These are phyloP conservation scores for Hypoxylon trugodes DNA, from an alignment of 495 filamentous ascomycete species.

Conservation along the genomic window DNA sequence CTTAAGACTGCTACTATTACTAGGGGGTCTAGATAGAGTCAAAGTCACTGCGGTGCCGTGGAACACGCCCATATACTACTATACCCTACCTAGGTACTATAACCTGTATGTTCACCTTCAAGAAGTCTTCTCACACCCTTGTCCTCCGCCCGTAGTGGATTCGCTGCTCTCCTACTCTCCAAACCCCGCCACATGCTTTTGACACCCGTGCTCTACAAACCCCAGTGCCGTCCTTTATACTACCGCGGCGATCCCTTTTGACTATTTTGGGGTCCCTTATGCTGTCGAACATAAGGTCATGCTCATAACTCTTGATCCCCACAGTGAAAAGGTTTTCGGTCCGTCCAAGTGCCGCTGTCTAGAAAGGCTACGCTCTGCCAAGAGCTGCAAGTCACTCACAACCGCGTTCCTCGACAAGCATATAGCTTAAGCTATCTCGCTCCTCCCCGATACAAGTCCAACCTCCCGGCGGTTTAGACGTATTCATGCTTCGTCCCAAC, in stretches of 20 bases:
- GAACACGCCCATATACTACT: constrained; percentile 36
- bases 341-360: constrained; percentile 55
- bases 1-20: constrained; percentile 40
- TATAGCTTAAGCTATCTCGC: constrained; percentile 51
- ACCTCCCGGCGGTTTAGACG: constrained; percentile 48
- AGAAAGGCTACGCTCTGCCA: constrained; percentile 47
- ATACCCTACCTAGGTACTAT: no score
- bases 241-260: constrained; percentile 52
- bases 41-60: constrained; percentile 32
- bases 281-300: constrained; percentile 54
- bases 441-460: constrained; percentile 32
- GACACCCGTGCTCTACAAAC: constrained; percentile 39
- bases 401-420: constrained; percentile 50
- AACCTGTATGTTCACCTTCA: constrained; percentile 41
- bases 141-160: constrained; percentile 35
- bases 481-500: constrained; percentile 57
- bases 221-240: constrained; percentile 51
- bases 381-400: constrained; percentile 54
- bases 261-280: constrained; percentile 54
- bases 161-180: constrained; percentile 40
- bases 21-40: constrained; percentile 28
- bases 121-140: constrained; percentile 36
- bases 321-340: constrained; percentile 54
- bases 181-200: constrained; percentile 50
- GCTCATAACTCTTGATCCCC: constrained; percentile 55